Base-by-base conservation (phyloP, 495 filamentous ascomycete genomes). In the Aspergillus baeticus region DNA sequence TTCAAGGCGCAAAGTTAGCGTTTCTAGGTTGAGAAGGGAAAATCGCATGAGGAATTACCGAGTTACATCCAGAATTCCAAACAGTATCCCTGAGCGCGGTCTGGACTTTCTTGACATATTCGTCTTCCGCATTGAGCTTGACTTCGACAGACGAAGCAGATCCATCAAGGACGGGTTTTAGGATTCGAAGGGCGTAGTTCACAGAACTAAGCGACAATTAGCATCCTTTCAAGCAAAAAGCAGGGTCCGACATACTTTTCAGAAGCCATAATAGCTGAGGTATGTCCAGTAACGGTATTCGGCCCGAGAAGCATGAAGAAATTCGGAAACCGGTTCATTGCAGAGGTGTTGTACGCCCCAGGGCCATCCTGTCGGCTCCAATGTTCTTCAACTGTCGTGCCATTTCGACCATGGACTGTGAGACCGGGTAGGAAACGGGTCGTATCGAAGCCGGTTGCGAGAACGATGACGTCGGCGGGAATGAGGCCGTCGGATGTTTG, bases 301-400 rank as follows among this genome's bases (percentile, higher is more conserved):
- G 83, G 82, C 0, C 83, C 83, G 29, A 82, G 73, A 4, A 84
- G 63, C 21, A 81, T 64, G 66, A 85, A 85, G 64, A 82, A 82
- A 54, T 85, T 85, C 0, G 83, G 83, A 60, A 85, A 85, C 6
- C 72, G 77, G 55, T 76, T 77, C 56, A 85, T 59, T 10, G 71
- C 80, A 21, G 75, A 80, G 22, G 75, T 75, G 47, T 79, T 79
- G 54, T 86, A 86, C 10, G 81, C 77, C 22, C 72, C 75, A 0
- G 81, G 64, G 1, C 78, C 77, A 18, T 73, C 83, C 29, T 75
- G 65, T 39, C 68, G 62, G 0, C 69, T 54, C 71, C 77, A 83
- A 10, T 75, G 71, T 31, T 78, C 62, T 14, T 67, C 50, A 6
- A 84, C 55, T 23, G 64, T 70, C 31, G 66, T 61, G 14, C 73